phyloP scores from a whole-genome alignment of 2,329 filamentous ascomycete genomes.

The Aureobasidium pullulans region DNA sequence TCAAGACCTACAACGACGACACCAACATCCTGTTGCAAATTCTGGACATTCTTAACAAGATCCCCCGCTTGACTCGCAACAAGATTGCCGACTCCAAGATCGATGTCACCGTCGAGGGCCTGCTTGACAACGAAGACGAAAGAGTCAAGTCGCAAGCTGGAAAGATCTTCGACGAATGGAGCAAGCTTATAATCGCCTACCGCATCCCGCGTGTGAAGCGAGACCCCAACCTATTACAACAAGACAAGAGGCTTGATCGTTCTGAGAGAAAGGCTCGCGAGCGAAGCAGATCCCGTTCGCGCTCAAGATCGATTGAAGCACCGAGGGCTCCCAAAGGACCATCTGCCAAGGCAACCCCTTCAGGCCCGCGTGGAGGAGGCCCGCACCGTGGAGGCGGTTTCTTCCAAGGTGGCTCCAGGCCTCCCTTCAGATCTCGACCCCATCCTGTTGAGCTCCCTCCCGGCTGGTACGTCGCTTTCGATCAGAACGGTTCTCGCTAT shows the following conservation, averaged over 20 bases:
- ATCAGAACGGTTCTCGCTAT: conserved; percentile 65
- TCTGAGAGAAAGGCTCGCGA: conserved; percentile 52
- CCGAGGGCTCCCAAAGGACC: conserved; percentile 21
- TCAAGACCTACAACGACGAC: conserved; percentile 82
- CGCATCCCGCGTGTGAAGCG: conserved; percentile 86
- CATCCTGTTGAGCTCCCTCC: conserved; percentile 54
- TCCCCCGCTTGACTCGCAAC: conserved; percentile 87
- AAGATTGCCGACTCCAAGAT: conserved; percentile 97
- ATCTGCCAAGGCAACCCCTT: conserved; percentile 18
- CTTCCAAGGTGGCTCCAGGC: conserved; percentile 48
- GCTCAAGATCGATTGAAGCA: conserved; percentile 41
- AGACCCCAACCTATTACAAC: conserved; percentile 54
- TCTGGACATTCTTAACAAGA: conserved; percentile 77
- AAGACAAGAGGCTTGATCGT: conserved; percentile 56
- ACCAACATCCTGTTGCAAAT: conserved; percentile 84
- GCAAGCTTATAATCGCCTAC: conserved; percentile 81
- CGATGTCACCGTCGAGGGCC: conserved; percentile 66
- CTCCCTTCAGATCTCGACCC: conserved; percentile 39
- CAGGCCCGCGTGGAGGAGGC: conserved; percentile 46
- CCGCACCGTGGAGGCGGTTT: conserved; percentile 47
- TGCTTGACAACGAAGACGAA: conserved; percentile 61
- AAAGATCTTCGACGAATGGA: conserved; percentile 74
- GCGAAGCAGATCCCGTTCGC: conserved; percentile 38
- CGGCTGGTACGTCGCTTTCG: conserved; percentile 79
- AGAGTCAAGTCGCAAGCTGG: conserved; percentile 65